These are phyloP conservation scores for Ophiostoma himal-ulmi DNA, from an alignment of 2,329 filamentous ascomycete genomes.

Conservation along the genomic window DNA sequence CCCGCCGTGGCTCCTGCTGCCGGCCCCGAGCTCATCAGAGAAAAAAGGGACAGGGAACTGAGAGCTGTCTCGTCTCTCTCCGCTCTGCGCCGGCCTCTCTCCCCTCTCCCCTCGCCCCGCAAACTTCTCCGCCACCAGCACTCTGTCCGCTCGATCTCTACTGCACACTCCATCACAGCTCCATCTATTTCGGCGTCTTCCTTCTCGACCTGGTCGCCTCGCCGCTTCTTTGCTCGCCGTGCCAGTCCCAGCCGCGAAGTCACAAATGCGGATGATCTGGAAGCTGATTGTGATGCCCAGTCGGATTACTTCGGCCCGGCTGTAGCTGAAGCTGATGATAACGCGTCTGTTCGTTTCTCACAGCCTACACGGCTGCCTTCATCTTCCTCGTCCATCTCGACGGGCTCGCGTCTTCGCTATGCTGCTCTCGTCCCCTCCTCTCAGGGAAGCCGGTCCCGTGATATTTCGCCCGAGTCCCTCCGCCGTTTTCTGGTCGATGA, in stretches of 20 bases:
- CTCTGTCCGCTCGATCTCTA: constrained; percentile 44
- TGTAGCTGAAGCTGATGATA: neutral
- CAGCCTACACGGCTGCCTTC: constrained; percentile 31
- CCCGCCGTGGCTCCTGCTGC: constrained; percentile 26
- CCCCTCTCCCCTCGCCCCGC: constrained; percentile 10
- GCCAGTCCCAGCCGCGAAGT: constrained; percentile 16
- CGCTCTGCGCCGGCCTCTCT: constrained; percentile 5
- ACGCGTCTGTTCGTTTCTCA: neutral
- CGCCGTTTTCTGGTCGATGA: constrained; percentile 45
- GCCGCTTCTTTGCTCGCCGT: constrained; percentile 24
- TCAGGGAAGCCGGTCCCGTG: constrained; percentile 36
- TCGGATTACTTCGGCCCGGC: neutral
- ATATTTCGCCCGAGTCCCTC: constrained; percentile 53
- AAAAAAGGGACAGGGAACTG: neutral
- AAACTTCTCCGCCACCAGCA: constrained; percentile 34
- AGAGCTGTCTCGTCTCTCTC: constrained; percentile 9
- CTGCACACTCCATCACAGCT: constrained; percentile 34
- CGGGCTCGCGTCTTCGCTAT: constrained; percentile 15
- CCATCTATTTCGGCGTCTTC: constrained; percentile 26
- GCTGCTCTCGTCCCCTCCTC: neutral
- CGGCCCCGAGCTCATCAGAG: neutral
- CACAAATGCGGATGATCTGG: constrained; percentile 2
- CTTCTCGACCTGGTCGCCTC: constrained; percentile 25
- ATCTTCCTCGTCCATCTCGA: constrained; percentile 16
- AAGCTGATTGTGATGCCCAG: neutral